phyloP scores from a whole-genome alignment of 495 filamentous ascomycete genomes.

The Neurospora sp. region DNA sequence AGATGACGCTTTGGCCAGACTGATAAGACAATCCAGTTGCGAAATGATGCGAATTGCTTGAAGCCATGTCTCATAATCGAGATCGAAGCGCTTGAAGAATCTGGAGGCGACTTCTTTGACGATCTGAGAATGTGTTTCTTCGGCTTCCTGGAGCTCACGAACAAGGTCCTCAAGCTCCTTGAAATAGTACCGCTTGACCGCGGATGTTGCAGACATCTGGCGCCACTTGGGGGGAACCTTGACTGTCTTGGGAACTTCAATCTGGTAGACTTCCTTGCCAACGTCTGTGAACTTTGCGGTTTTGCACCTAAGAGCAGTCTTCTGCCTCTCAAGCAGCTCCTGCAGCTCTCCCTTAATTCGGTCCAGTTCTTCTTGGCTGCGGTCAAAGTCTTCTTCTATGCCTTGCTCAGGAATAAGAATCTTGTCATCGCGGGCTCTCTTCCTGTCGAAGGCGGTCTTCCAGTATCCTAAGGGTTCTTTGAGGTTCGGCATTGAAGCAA shows the following conservation, averaged over 20 bases:
- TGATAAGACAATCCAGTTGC: slow-evolving; percentile 91
- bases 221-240: slow-evolving; percentile 85
- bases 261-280: slow-evolving; percentile 94
- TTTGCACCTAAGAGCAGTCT: slow-evolving; percentile 51
- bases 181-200: slow-evolving; percentile 92
- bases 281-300: slow-evolving; percentile 79
- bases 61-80: slow-evolving; percentile 81
- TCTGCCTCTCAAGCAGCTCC: slow-evolving; percentile 56
- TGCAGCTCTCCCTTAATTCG: slow-evolving; percentile 63
- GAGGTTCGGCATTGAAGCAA: slow-evolving; percentile 78
- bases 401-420: slow-evolving; percentile 76
- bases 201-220: slow-evolving; percentile 88
- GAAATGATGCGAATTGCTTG: slow-evolving; percentile 76
- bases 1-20: slow-evolving; percentile 77
- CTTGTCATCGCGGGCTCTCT: slow-evolving; percentile 62
- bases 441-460: slow-evolving; percentile 87
- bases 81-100: slow-evolving; percentile 81
- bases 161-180: slow-evolving; percentile 72
- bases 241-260: slow-evolving; percentile 80
- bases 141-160: slow-evolving; percentile 78
- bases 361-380: slow-evolving; percentile 67
- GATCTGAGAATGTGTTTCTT: slow-evolving; percentile 90
- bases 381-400: slow-evolving; percentile 88
- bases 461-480: slow-evolving; percentile 63
- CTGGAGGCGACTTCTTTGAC: slow-evolving; percentile 75